Conservation (phyloP, 768 basidiomycete species). For the Favolaschia claudopus region DNA sequence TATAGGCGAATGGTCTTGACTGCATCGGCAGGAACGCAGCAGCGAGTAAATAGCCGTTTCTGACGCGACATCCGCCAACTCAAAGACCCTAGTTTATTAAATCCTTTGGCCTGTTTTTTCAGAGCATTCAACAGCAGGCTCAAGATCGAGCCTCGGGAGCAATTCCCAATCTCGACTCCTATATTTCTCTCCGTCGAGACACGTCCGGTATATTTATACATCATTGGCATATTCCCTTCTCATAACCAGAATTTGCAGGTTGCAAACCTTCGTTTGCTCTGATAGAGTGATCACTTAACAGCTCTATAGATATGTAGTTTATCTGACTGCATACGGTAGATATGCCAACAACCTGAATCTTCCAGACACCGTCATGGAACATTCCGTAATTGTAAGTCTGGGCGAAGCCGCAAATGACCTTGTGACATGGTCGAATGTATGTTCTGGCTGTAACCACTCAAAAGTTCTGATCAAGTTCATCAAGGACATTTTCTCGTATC, state of each 20-base stretch:
- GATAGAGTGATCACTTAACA: conserved; percentile 66
- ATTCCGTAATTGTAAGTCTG: conserved; percentile 70
- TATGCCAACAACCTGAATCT: conserved; percentile 79
- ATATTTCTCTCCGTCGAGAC: conserved; percentile 79
- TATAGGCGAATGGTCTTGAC: conserved; percentile 73
- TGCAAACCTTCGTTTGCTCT: conserved; percentile 86
- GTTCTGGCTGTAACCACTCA: conserved; percentile 38
- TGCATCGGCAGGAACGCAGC: conserved; percentile 67
- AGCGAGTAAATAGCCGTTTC: conserved; percentile 44
- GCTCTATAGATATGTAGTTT: conserved; percentile 11
- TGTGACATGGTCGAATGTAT: conserved; percentile 87
- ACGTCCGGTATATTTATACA: conserved; percentile 59
- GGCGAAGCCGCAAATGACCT: conserved; percentile 83
- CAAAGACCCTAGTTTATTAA: conserved; percentile 60
- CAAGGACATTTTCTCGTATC: conserved; percentile 87
- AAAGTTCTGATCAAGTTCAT: conserved; percentile 28
- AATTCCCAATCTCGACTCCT: conserved; percentile 82
- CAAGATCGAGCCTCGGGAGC: conserved; percentile 63
- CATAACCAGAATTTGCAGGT: conserved; percentile 31
- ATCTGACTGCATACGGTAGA: conserved; percentile 27
- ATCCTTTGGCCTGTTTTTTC: conserved; percentile 82
- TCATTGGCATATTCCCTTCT: conserved; percentile 7
- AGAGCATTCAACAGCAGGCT: conserved; percentile 79
- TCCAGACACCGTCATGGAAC: conserved; percentile 83
- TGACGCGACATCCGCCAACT: background rate